A percentile compares a stretch with the other conserved stretches of the same genome.
Conservation (phyloP, 2,329 filamentous ascomycete genomes). For the Seiridium unicorne region DNA sequence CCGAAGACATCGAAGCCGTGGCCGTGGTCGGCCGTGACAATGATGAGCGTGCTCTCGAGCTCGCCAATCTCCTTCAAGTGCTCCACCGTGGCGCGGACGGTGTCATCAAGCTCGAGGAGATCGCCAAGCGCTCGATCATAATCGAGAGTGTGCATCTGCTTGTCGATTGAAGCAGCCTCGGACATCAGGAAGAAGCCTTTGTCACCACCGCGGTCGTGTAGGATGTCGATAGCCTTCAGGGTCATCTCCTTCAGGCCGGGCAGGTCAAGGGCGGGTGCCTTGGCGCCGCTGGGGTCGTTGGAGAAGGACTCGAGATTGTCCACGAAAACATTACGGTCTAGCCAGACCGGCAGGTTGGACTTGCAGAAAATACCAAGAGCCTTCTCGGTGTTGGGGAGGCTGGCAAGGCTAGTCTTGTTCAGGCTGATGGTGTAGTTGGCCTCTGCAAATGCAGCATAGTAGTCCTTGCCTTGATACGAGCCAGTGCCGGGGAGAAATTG, state of each 20-base stretch:
- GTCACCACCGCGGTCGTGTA: constrained; percentile 63
- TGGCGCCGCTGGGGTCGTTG: constrained; percentile 68
- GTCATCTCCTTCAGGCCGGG: constrained; percentile 90
- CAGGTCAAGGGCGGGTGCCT: constrained; percentile 66
- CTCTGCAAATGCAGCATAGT: constrained; percentile 74
- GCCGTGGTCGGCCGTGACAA: constrained; percentile 85
- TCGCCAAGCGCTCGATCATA: constrained; percentile 85
- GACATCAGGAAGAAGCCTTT: constrained; percentile 87
- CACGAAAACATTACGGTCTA: constrained; percentile 79
- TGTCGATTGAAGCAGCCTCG: constrained; percentile 82
- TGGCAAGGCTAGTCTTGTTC: constrained; percentile 70
- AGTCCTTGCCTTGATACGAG: constrained; percentile 71
- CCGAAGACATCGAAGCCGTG: constrained; percentile 89
- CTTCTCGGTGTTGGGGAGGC: constrained; percentile 55
- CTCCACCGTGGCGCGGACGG: constrained; percentile 70
- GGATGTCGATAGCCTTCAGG: constrained; percentile 78
- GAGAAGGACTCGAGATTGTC: constrained; percentile 64
- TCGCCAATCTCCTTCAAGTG: constrained; percentile 65
- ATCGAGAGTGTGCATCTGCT: constrained; percentile 84
- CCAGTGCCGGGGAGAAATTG: constrained; percentile 67
- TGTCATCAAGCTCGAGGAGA: constrained; percentile 82
- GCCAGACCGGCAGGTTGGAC: constrained; percentile 77
- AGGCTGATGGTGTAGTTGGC: constrained; percentile 69
- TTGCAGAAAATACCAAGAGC: constrained; percentile 77
- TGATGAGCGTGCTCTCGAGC: constrained; percentile 72